Evolutionary conservation across 2,329 filamentous ascomycete species (phyloP), one percentile per base, ranked within the genome.

Genomic region (Fusarium graminum): DNA sequence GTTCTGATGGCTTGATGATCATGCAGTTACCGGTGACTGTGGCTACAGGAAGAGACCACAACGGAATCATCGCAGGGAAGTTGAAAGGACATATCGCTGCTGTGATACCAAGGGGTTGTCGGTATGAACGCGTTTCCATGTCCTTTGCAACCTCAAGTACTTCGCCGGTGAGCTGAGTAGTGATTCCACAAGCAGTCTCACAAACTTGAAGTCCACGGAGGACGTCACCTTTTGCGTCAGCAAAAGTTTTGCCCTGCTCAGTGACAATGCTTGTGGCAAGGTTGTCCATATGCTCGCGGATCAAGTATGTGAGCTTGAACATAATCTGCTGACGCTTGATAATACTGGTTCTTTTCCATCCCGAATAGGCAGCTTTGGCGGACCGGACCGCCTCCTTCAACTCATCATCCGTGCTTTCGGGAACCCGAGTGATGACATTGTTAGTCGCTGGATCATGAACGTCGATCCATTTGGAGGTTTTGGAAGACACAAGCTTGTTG

Each of bases 41-140:
- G 30, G 91, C 91, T 67, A 93, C 88, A 9, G 91, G 91, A 56
- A 94, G 91, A 59, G 86, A 92, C 91, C 91, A 94, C 22, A 94
- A 82, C 1, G 91, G 91, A 74, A 94, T 93, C 91, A 94, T 93
- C 64, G 91, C 91, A 25, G 91, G 91, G 79, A 94, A 93, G 81
- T 93, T 93, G 76, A 93, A 93, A 1, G 90, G 90, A 80, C 90
- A 93, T 59, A 93, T 93, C 19, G 90, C 89, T 36, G 90, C 90
- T 32, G 90, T 88, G n/a, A 93, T 87, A 39, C 90, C 90, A 69
- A 93, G 79, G 56, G 90, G 89, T 80, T 93, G 90, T 67, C 85
- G 84, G 76, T 93, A 93, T 49, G 85, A 88, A 70, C 90, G 82
- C n/a, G 91, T 93, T 80, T 93, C 91, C 90, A 93, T 92, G 73